phyloP scores from a whole-genome alignment of 140 eudicot species.

The Erigeron philadelphicus region DNA sequence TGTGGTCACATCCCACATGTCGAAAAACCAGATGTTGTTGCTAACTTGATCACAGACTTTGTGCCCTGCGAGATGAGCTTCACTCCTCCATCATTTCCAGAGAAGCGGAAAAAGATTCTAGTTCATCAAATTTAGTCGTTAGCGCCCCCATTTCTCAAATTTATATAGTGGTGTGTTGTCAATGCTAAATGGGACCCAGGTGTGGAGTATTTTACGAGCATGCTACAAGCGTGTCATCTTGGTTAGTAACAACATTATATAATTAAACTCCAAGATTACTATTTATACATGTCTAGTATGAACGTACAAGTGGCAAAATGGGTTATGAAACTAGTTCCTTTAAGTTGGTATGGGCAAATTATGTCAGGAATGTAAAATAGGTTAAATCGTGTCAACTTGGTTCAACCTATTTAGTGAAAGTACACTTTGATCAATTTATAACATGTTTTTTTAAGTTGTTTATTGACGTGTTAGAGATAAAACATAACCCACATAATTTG shows the following conservation, averaged over 20 bases:
- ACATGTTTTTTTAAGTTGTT: too few species aligned
- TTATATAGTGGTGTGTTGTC: constrained; percentile 6
- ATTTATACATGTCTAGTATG: too few species aligned
- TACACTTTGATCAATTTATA: too few species aligned
- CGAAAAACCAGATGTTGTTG: constrained; percentile 57
- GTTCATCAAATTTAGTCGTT: not conserved
- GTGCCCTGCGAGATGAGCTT: not conserved
- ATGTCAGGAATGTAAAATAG: too few species aligned
- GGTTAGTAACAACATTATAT: constrained; percentile 4
- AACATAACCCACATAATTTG: too few species aligned
- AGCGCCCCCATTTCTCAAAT: not conserved
- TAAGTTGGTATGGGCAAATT: too few species aligned
- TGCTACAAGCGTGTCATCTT: not conserved
- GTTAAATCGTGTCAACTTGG: too few species aligned
- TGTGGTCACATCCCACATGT: constrained; percentile 88
- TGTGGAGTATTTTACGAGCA: constrained; percentile 4
- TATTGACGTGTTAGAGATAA: too few species aligned
- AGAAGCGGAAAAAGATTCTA: constrained; percentile 15
- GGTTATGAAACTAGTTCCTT: too few species aligned
- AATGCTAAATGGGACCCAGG: constrained; percentile 5
- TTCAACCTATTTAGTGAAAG: too few species aligned
- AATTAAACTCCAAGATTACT: not conserved
- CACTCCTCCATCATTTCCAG: constrained; percentile 7
- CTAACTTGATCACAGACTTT: constrained; percentile 54
- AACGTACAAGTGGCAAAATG: too few species aligned